A percentile compares a stretch with the other conserved stretches of the same genome.
Conservation (phyloP, 805 yeast species). For the Hermanozyma aechmeae region DNA sequence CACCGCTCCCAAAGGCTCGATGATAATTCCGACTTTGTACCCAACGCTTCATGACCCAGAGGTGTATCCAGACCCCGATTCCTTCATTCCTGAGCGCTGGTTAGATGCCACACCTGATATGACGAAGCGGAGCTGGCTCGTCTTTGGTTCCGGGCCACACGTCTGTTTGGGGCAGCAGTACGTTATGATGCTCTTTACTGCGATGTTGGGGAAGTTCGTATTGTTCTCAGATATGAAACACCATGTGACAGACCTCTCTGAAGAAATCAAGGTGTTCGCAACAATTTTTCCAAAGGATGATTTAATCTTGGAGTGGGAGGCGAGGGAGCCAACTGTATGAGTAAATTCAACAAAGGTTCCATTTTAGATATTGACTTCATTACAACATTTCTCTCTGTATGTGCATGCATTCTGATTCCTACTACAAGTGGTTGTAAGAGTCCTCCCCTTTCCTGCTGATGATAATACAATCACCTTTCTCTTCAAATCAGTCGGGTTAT, state of each 20-base stretch:
- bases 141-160: constrained; percentile 96
- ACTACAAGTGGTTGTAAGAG: too few species aligned
- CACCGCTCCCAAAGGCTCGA: constrained; percentile 93
- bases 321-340: constrained; percentile 64
- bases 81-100: constrained; percentile 96
- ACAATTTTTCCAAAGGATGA: constrained; percentile 98
- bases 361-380: too few species aligned
- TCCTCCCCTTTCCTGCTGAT: too few species aligned
- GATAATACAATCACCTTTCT: too few species aligned
- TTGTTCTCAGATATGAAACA: constrained; percentile 76
- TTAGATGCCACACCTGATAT: constrained; percentile 67
- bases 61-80: constrained; percentile 90
- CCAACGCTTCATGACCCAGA: constrained; percentile 98
- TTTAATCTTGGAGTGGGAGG: constrained; percentile 65
- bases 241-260: constrained; percentile 73
- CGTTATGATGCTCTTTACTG: constrained; percentile 83
- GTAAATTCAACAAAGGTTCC: neutral
- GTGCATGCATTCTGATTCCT: too few species aligned
- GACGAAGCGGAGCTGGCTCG: constrained; percentile 88
- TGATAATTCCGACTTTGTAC: constrained; percentile 92
- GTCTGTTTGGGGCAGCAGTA: constrained; percentile 92
- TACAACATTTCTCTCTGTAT: too few species aligned
- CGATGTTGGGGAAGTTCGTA: constrained; percentile 84
- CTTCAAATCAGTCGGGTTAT: too few species aligned
- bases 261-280: constrained; percentile 92